Evolutionary conservation across 768 basidiomycete species (phyloP).

Genomic region (Suillus plorans): DNA sequence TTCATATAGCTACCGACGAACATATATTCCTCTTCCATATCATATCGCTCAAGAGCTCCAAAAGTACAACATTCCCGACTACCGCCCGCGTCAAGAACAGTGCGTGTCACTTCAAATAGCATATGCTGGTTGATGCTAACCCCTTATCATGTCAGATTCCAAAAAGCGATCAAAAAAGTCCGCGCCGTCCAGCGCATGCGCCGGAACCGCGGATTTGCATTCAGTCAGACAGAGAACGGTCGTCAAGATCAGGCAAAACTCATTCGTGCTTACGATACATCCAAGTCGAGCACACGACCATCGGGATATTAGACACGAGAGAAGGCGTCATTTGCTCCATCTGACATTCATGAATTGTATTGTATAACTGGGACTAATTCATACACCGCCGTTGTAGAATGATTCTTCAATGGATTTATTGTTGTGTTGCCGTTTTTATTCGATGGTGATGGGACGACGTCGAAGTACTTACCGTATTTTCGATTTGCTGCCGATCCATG

Average conservation of each 20-base stretch:
- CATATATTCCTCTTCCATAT: slow-evolving; percentile 89
- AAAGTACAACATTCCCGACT: slow-evolving; percentile 97
- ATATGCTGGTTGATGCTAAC: slow-evolving; percentile 9
- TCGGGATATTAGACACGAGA: slow-evolving; percentile 60
- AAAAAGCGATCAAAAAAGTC: slow-evolving; percentile 99
- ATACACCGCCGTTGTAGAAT: slow-evolving; percentile 7
- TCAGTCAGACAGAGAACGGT: slow-evolving; percentile 92
- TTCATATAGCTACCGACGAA: slow-evolving; percentile 76
- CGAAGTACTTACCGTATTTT: not conserved
- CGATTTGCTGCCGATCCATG: not conserved
- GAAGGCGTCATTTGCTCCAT: not conserved
- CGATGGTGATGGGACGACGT: not conserved
- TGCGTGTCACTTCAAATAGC: slow-evolving; percentile 39
- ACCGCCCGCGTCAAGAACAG: slow-evolving; percentile 97
- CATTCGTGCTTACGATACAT: slow-evolving; percentile 87
- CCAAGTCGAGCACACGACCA: slow-evolving; percentile 68
- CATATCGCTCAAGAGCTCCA: slow-evolving; percentile 99
- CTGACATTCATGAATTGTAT: slow-evolving; percentile 9
- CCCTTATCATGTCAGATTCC: slow-evolving; percentile 59
- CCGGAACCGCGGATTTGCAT: slow-evolving; percentile 94
- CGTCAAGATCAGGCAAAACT: slow-evolving; percentile 86
- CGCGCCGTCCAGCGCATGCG: slow-evolving; percentile 98
- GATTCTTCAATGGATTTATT: not conserved
- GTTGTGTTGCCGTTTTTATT: not conserved
- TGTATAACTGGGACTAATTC: slow-evolving; percentile 11